phyloP scores from a whole-genome alignment of 2,329 filamentous ascomycete genomes.

The Aspergillus tanneri region DNA sequence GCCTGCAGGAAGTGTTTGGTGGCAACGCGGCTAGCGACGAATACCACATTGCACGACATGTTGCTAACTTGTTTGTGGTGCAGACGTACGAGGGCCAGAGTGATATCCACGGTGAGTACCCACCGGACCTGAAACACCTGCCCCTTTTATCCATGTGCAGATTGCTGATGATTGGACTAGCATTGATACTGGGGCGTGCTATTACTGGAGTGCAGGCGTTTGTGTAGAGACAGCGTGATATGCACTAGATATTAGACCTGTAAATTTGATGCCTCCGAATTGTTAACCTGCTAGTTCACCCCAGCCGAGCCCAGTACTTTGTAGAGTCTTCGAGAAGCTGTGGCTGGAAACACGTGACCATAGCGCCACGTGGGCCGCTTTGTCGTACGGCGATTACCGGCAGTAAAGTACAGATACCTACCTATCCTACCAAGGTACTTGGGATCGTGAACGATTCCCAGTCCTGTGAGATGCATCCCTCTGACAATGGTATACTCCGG shows the following conservation, averaged over 20 bases:
- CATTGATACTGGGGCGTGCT: slow-evolving; percentile 65
- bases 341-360: slow-evolving; percentile 1
- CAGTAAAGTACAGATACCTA: background rate
- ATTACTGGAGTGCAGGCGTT: slow-evolving; percentile 79
- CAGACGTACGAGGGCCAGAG: slow-evolving; percentile 99
- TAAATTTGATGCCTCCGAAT: too few relatives aligned
- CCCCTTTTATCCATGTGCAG: background rate
- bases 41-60: slow-evolving; percentile 91
- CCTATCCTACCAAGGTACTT: too few relatives aligned
- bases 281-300: too few relatives aligned
- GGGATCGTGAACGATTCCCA: too few relatives aligned
- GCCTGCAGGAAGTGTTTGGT: slow-evolving; percentile 91
- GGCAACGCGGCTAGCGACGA: slow-evolving; percentile 98
- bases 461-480: too few relatives aligned
- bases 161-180: slow-evolving; percentile 40
- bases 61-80: slow-evolving; percentile 93
- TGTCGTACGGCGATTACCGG: background rate
- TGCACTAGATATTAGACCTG: background rate
- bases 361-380: slow-evolving; percentile 6
- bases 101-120: slow-evolving; percentile 83
- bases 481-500: too few relatives aligned
- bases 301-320: background rate
- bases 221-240: slow-evolving; percentile 49
- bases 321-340: slow-evolving; percentile 6
- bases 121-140: background rate